Evolutionary conservation across 768 basidiomycete genomes (phyloP).

Genomic region (Cystofilobasidium ferigula): DNA sequence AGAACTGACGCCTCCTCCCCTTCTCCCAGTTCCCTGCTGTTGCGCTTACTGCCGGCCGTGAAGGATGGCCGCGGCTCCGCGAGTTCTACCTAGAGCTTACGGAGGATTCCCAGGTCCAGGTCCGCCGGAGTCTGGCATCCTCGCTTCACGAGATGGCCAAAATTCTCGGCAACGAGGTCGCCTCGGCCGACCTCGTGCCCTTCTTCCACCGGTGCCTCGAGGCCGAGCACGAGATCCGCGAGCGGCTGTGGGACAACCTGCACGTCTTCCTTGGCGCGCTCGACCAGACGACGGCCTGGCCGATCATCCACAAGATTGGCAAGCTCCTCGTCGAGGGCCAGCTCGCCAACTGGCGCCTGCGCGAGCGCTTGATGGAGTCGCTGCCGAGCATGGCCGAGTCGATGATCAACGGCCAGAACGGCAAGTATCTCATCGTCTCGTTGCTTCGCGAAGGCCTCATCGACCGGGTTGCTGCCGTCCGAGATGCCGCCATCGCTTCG

Average conservation of each 20-base stretch:
- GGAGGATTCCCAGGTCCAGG: conserved; percentile 50
- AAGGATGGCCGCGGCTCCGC: conserved; percentile 61
- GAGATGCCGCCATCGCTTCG: conserved; percentile 57
- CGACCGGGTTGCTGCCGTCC: conserved; percentile 72
- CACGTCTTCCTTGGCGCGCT: conserved; percentile 51
- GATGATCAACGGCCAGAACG: conserved; percentile 41
- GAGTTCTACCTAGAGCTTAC: conserved; percentile 57
- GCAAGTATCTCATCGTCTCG: conserved; percentile 45
- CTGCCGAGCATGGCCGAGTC: conserved; percentile 46
- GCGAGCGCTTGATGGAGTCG: conserved; percentile 55
- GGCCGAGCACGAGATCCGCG: conserved; percentile 57
- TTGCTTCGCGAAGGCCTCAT: conserved; percentile 55
- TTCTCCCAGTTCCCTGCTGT: conserved; percentile 83
- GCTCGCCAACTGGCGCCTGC: conserved; percentile 63
- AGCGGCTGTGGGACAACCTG: conserved; percentile 59
- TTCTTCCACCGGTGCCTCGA: conserved; percentile 52
- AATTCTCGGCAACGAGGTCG: conserved; percentile 62
- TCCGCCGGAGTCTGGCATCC: conserved; percentile 71
- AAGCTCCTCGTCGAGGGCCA: conserved; percentile 52
- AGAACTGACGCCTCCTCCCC: conserved; percentile 31
- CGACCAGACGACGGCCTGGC: conserved; percentile 43
- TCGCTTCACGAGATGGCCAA: conserved; percentile 79
- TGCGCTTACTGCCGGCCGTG: conserved; percentile 62
- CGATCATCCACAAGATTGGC: conserved; percentile 42
- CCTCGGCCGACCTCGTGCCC: conserved; percentile 55